Evolutionary conservation across 495 filamentous ascomycete species (phyloP).

Genomic region (Apiosordaria backusii): DNA sequence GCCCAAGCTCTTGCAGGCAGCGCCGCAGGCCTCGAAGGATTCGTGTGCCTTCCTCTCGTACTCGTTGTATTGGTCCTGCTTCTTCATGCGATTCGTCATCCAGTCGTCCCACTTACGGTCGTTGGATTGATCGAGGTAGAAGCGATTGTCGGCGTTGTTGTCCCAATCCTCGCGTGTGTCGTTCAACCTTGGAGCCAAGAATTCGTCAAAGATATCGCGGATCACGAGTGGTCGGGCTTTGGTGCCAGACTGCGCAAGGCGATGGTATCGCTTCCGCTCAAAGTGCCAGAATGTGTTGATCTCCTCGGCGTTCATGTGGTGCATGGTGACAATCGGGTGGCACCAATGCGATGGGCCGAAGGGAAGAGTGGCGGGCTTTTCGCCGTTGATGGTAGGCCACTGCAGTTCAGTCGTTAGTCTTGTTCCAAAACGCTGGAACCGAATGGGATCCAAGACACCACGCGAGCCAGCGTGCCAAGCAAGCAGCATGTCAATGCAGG

Average conservation of each 20-base stretch:
- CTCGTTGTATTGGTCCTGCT: constrained; percentile 27
- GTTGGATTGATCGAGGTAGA: constrained; percentile 34
- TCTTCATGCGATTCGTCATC: constrained; percentile 31
- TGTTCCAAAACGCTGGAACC: constrained; percentile 20
- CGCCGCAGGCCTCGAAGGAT: constrained; percentile 41
- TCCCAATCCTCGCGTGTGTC: constrained; percentile 46
- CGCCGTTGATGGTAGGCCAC: constrained; percentile 59
- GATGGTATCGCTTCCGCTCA: constrained; percentile 38
- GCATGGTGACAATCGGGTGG: constrained; percentile 57
- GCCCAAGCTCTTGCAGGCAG: constrained; percentile 38
- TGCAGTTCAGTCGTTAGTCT: constrained; percentile 21
- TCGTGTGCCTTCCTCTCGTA: constrained; percentile 38
- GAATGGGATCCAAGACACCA: constrained; percentile 44
- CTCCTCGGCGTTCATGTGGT: constrained; percentile 55
- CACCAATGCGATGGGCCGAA: constrained; percentile 57
- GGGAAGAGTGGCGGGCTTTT: constrained; percentile 48
- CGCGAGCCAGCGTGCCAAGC: not conserved
- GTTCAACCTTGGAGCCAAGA: constrained; percentile 35
- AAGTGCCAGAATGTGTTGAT: constrained; percentile 53
- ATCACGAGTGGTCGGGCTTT: constrained; percentile 30
- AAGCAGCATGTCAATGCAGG: not conserved
- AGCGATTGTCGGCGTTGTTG: constrained; percentile 43
- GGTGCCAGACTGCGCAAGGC: constrained; percentile 5
- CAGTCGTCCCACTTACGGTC: constrained; percentile 24
- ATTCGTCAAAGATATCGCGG: constrained; percentile 46